Percentiles rank a stretch among this genome's conserved stretches.
Evolutionary conservation across 1,284 basidiomycete genomes (phyloP).

Genomic region (Heliocybe sulcata): DNA sequence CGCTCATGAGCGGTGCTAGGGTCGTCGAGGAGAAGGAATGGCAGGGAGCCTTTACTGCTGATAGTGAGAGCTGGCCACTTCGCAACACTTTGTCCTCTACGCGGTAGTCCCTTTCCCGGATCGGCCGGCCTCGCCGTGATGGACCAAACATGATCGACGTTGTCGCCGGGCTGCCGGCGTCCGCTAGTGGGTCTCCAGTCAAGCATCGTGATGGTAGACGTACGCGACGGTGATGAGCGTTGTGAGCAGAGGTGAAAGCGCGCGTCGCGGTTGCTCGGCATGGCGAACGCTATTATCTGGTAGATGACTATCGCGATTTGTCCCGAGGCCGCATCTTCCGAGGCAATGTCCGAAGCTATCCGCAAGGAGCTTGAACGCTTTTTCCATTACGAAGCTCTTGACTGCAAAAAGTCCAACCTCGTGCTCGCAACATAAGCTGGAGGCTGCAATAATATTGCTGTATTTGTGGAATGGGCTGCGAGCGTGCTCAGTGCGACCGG

Average conservation of each 20-base stretch:
- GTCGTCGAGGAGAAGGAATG: neutral
- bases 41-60: neutral
- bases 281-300: neutral
- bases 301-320: neutral
- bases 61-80: neutral
- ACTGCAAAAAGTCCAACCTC: neutral
- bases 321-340: neutral
- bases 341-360: neutral
- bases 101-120: neutral
- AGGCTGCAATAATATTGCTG: too few relatives aligned
- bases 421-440: too few relatives aligned
- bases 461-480: too few relatives aligned
- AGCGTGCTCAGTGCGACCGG: too few relatives aligned
- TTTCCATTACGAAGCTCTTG: neutral
- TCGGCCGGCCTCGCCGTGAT: neutral
- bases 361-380: neutral
- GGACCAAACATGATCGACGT: neutral
- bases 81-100: slow-evolving; percentile 1
- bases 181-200: too few relatives aligned
- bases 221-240: too few relatives aligned
- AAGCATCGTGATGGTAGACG: too few relatives aligned
- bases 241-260: too few relatives aligned
- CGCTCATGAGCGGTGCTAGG: neutral
- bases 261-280: too few relatives aligned
- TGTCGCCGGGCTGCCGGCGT: neutral